Conservation (phyloP, 2,329 filamentous ascomycete species). For the Beauveria pseudobassiana region DNA sequence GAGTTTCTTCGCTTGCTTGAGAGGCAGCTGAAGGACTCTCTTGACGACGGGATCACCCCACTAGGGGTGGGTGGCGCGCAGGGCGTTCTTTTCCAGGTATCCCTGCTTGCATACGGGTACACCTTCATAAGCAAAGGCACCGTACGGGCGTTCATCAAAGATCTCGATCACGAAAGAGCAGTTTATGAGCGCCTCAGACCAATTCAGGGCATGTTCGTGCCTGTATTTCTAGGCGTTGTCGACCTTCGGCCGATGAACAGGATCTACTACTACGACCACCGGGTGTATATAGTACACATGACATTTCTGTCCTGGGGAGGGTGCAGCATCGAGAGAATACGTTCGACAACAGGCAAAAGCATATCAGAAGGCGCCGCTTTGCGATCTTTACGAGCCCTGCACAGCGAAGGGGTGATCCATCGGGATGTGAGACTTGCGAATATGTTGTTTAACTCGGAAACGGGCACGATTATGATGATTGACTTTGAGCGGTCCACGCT, state of each 20-base stretch:
- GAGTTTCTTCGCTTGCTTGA: neutral
- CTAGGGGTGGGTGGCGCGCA: slow-evolving; percentile 24
- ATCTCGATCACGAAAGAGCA: slow-evolving; percentile 28
- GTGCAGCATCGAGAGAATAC: neutral
- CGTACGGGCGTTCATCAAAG: slow-evolving; percentile 22
- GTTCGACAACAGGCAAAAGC: neutral
- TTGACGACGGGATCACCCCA: slow-evolving; percentile 17
- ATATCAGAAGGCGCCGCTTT: neutral
- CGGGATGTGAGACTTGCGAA: neutral
- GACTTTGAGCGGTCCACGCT: neutral
- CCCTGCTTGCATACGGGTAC: slow-evolving; percentile 33
- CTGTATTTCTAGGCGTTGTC: slow-evolving; percentile 29
- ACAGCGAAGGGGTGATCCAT: neutral
- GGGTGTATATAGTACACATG: slow-evolving; percentile 25
- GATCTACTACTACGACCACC: slow-evolving; percentile 26
- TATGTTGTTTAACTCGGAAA: neutral
- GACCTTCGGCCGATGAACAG: slow-evolving; percentile 25
- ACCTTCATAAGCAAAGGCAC: slow-evolving; percentile 36
- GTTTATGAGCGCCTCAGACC: slow-evolving; percentile 27
- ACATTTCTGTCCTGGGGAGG: slow-evolving; percentile 29
- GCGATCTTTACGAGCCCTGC: neutral
- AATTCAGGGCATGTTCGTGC: slow-evolving; percentile 27
- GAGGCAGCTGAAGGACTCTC: neutral
- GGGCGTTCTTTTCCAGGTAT: slow-evolving; percentile 35
- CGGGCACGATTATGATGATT: neutral